Base-by-base conservation (phyloP, 2,329 filamentous ascomycete species). In the Diaporthe sp. region DNA sequence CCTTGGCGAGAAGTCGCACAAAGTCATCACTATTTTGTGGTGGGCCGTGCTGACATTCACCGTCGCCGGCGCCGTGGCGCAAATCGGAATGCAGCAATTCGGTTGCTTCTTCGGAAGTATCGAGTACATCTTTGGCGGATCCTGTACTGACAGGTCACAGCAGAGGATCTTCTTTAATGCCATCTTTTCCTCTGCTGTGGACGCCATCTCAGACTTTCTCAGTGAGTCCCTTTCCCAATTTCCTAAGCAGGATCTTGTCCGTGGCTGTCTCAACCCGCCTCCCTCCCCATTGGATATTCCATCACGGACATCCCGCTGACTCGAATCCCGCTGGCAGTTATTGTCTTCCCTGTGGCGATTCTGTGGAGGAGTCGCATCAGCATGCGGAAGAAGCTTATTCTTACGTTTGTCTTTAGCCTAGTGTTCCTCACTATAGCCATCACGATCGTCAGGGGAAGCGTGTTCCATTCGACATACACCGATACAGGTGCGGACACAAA, bases 361-460 rank as follows among this genome's bases (percentile, higher is more conserved):
- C 59, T 78, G 39, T 78, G 77, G 76, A 74, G 57, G 10, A 76
- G 39, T 13, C 42, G 69, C 22, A 74, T 78, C 67, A 76, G 28
- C 44, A 13, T 76, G 13, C 77, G 76, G 8, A 73, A 79, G 51
- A 79, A 78, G 53, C 44, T 79, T 7, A 6, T 75, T 22, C 71
- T 79, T 1, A 61, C 72, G 5, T 39, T 42, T 22, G 67, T 79
- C 17, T 79, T 79, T 42, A 34, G 69, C 15, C 75, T 79, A 1
- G 76, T 77, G 4, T 59, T 55, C 9, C 51, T 79, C 9, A 79
- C 77, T 6, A 75, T 79, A 37, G 77, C 74, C 46, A 70, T 79
- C 34, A 78, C 78, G 2, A 77, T 79, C 22, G 74, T 78, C 10
- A 75, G 78, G 13, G 78, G 77, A 22, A 78, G 61, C 49, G 65